Percentiles rank a stretch among this genome's conserved stretches.
Evolutionary conservation across 1,284 basidiomycete genomes (phyloP).

Genomic region (Irpex lacteus): DNA sequence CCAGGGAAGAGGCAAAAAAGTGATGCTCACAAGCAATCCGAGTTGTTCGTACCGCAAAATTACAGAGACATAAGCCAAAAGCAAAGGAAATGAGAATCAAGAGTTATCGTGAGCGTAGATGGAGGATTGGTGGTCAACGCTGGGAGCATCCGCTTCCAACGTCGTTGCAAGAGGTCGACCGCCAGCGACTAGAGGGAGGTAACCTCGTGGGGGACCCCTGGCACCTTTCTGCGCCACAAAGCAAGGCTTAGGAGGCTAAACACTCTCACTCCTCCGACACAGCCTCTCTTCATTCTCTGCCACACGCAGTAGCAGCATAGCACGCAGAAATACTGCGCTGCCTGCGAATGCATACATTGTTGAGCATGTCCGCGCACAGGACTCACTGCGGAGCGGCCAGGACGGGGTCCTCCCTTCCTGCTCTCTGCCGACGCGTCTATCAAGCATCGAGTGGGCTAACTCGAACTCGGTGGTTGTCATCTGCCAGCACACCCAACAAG

Average conservation of each 20-base stretch:
- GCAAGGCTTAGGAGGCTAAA: not conserved
- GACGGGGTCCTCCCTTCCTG: not conserved
- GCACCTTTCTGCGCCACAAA: not conserved
- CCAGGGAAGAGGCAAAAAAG: slow-evolving; percentile 5
- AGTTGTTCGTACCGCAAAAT: slow-evolving; percentile 7
- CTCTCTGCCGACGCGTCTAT: not conserved
- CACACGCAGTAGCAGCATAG: not conserved
- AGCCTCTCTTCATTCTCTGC: not conserved
- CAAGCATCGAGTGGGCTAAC: not conserved
- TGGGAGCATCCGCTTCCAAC: slow-evolving; percentile 14
- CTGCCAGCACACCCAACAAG: not conserved
- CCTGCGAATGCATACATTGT: not conserved
- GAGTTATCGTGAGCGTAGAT: slow-evolving; percentile 3
- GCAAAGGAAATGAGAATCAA: slow-evolving; percentile 9
- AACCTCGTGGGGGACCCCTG: slow-evolving; percentile 9
- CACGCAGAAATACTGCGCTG: not conserved
- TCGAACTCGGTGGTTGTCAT: not conserved
- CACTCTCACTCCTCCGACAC: not conserved
- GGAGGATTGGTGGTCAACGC: slow-evolving; percentile 9
- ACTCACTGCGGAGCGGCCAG: not conserved
- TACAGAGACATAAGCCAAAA: slow-evolving; percentile 12
- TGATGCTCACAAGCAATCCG: slow-evolving; percentile 15
- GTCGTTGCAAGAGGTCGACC: slow-evolving; percentile 8
- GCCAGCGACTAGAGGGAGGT: slow-evolving; percentile 6
- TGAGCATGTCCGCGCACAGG: not conserved